Evolutionary conservation across 1,284 basidiomycete genomes (phyloP).

Genomic region (Fomes fomentarius): DNA sequence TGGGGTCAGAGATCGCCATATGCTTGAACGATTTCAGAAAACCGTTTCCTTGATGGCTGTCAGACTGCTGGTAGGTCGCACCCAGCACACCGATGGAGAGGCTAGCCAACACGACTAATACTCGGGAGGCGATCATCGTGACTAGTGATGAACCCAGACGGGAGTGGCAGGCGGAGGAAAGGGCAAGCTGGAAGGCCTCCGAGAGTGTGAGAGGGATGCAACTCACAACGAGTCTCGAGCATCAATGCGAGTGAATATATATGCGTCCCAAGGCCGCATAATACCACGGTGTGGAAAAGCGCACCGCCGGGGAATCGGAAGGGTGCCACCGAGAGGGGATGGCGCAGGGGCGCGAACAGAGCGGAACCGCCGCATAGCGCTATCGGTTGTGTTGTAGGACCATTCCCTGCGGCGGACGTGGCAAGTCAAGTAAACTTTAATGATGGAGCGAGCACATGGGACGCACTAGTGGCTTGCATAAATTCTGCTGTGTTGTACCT

Average conservation of each 20-base stretch:
- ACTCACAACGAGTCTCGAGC: slow-evolving; percentile 7
- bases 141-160: background rate
- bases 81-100: slow-evolving; percentile 19
- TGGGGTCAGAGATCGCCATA: slow-evolving; percentile 56
- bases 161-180: background rate
- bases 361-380: slow-evolving; percentile 6
- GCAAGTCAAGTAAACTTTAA: background rate
- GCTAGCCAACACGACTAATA: slow-evolving; percentile 9
- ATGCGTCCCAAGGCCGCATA: no score
- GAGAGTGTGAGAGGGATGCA: slow-evolving; percentile 8
- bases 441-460: background rate
- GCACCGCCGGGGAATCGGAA: background rate
- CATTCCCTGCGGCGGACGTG: background rate
- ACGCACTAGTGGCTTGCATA: background rate
- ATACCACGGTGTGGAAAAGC: background rate
- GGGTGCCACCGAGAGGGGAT: slow-evolving; percentile 4
- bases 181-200: slow-evolving; percentile 12
- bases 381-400: slow-evolving; percentile 3
- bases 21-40: slow-evolving; percentile 53
- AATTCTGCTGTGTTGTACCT: background rate
- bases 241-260: background rate
- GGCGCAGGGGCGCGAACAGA: slow-evolving; percentile 8
- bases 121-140: slow-evolving; percentile 16
- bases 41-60: slow-evolving; percentile 46
- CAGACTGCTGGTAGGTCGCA: slow-evolving; percentile 43